Evolutionary conservation across 1,284 basidiomycete genomes (phyloP), one percentile per base, ranked within the genome.

Genomic region (Xerocomus cyaneibrunnescens): DNA sequence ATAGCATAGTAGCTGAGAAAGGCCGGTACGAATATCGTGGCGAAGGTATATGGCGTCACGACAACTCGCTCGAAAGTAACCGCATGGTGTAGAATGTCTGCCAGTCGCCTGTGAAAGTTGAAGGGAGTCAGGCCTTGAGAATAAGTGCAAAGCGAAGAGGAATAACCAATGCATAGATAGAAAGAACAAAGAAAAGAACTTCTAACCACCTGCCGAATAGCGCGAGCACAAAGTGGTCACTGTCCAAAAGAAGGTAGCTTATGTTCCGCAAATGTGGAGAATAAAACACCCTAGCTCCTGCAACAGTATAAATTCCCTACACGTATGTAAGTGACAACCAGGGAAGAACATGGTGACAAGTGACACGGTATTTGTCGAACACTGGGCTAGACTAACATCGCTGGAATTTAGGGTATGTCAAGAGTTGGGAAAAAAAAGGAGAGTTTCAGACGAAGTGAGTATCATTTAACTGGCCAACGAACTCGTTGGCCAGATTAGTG

Each of bases 21-120:
- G 13, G 43, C 41, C 3, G 65, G 68, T n/a, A 59, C 0, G 22
- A 69, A 23, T 19, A 51, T 28, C 2, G 62, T 60, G 17, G 45
- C 32, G 12, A 69, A 55, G 14, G 55, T 57, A 40, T 59, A 54
- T 19, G 50, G 60, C 4, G 67, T 67, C 42, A 60, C 45, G 8
- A 16, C 28, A 9, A 34, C 41, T 16, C 46, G 62, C 22, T 65
- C 53, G 25, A 62, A 62, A 22, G 52, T 3, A 35, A 66, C 22
- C 1, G 32, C 54, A 31, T 51, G 25, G 16, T 50, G 54, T 31
- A 56, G 23, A 6, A 43, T 13, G 22, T 50, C 50, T 0, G 19
- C n/a, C n/a, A n/a, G 37, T 32, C 0, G 28, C 50, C 62, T 67
- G 38, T 12, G 10, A 9, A 51, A 51, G 35, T 10, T 27, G 10